A percentile compares a stretch with the other conserved stretches of the same genome.
Evolutionary conservation across 129 eudicot genomes (phyloP).

Genomic region (Artemisia argyi): DNA sequence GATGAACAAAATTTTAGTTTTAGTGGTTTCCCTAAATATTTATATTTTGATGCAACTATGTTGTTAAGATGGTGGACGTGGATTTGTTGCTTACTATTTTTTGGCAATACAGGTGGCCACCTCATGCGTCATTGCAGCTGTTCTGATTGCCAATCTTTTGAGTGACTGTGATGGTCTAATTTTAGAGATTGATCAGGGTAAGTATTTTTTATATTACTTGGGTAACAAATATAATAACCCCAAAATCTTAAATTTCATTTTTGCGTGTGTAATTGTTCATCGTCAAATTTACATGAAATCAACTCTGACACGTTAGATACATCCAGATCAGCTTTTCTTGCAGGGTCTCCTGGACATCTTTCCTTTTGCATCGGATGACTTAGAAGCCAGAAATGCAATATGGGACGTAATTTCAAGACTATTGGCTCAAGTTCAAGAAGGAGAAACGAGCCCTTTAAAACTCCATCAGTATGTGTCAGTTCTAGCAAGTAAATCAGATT

Average conservation of each 20-base stretch:
- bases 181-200: conserved; percentile 32
- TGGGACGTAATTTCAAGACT: conserved; percentile 74
- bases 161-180: conserved; percentile 62
- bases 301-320: conserved; percentile 30
- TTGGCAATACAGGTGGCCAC: conserved; percentile 56
- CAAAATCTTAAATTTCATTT: conserved; percentile 3
- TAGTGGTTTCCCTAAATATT: background rate
- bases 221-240: too few relatives aligned
- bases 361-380: conserved; percentile 85
- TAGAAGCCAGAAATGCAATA: conserved; percentile 79
- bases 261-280: conserved; percentile 12
- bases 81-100: background rate
- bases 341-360: conserved; percentile 76
- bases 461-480: conserved; percentile 46
- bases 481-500: conserved; percentile 57
- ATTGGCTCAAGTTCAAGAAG: conserved; percentile 44
- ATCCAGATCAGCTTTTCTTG: conserved; percentile 63
- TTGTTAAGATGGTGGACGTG: conserved; percentile 8
- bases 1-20: background rate
- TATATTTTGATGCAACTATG: conserved; percentile 8
- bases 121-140: conserved; percentile 85
- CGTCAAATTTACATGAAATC: background rate
- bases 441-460: conserved; percentile 41
- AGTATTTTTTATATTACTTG: too few relatives aligned
- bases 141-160: conserved; percentile 79